Evolutionary conservation across 106 monocot species (phyloP), one percentile per base, ranked within the genome.

Genomic region (Allium cepa): DNA sequence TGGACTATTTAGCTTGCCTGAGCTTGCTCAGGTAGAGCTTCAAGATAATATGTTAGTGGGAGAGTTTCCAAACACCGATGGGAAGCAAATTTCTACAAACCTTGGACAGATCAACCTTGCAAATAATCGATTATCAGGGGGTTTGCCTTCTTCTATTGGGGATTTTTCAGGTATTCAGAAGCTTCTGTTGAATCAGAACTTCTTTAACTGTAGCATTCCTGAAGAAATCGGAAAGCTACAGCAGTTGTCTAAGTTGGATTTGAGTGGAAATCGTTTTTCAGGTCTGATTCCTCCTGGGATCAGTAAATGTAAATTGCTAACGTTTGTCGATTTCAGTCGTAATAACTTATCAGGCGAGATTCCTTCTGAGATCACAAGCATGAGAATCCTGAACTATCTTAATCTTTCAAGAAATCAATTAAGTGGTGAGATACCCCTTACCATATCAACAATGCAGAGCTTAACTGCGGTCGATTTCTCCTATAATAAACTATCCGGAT

Each of bases 391-490:
- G 8, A 83, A 87, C 72, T 87, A 83, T 47, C 69, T 87, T 14
- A 87, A 87, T 66, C 58, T 87, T 2, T 87, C 87, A 8, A 63
- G 74, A 22, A 87, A 87, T 72, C 63, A 74, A 18, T 83, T 94
- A 10, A 75, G 66, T 1, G 94, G 94, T 2, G 60, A 63, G 50
- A 94, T 94, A 36, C 94, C 94, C 8, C 5, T 71, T 7, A 73
- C 82, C 26, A 78, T 94, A 11, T 78, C 94, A n/a, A 70, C 84
- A 8, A 90, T 94, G 94, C 94, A 94, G 77, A 90, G 90, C 76
- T 76, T 94, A 9, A 94, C 94, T 2, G 65, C 90, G 7, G 78
- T 87, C 0, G 94, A 94, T 76, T 94, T 94, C 87, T 90, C 94
- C 26, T 84, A 84, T 78, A 94, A 94, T 73, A 84, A 90, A 11